These are phyloP conservation scores for Tripidium arundinaceum DNA, from an alignment of 202 grass and related monocot genomes.

Conservation along the genomic window DNA sequence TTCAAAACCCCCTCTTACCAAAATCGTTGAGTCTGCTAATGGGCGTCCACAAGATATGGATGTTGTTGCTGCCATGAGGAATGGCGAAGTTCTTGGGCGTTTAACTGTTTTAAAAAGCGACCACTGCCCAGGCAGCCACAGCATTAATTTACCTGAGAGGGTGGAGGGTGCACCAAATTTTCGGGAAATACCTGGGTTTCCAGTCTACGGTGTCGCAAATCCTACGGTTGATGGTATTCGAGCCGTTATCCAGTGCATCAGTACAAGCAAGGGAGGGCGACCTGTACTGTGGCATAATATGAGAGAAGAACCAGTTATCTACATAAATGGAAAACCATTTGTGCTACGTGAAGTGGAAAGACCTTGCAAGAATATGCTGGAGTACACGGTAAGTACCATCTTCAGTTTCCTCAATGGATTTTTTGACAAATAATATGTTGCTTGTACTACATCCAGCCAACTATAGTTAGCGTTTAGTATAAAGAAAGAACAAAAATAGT, in stretches of 20 bases:
- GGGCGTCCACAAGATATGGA: constrained; percentile 71
- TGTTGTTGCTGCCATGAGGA: constrained; percentile 82
- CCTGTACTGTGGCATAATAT: constrained; percentile 98
- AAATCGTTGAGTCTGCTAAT: constrained; percentile 61
- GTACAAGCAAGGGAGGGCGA: constrained; percentile 71
- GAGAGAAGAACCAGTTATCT: constrained; percentile 99
- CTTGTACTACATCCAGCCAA: background rate
- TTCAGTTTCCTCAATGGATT: constrained; percentile 19
- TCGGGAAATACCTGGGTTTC: constrained; percentile 79
- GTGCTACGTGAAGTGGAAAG: constrained; percentile 98
- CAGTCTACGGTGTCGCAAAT: constrained; percentile 98
- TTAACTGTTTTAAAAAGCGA: constrained; percentile 97
- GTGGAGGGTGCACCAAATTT: constrained; percentile 99
- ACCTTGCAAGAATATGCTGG: constrained; percentile 98
- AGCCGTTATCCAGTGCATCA: constrained; percentile 72
- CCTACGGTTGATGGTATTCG: constrained; percentile 91
- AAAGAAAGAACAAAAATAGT: background rate
- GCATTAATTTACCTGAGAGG: constrained; percentile 77
- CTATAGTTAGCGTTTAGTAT: background rate
- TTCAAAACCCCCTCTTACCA: constrained; percentile 59
- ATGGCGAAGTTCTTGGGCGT: constrained; percentile 98
- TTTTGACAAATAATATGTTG: constrained; percentile 26
- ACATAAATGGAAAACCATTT: constrained; percentile 97
- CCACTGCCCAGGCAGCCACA: constrained; percentile 95
- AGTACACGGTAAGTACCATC: constrained; percentile 72